These are phyloP conservation scores for Hypoxylon lienhwacheense DNA, from an alignment of 495 filamentous ascomycete genomes.

Conservation along the genomic window DNA sequence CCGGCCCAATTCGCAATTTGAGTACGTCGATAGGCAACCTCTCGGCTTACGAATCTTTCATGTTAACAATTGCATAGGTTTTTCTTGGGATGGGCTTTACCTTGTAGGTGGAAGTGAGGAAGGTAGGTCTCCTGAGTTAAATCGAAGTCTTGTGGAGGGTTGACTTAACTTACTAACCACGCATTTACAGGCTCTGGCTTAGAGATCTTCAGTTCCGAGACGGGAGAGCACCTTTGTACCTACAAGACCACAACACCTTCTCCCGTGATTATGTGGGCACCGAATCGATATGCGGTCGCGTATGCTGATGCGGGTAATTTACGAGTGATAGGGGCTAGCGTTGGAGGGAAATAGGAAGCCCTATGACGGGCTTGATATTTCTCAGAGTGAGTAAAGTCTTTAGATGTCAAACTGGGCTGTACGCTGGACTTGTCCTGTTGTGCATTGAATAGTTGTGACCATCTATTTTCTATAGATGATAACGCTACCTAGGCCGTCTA, in stretches of 20 bases:
- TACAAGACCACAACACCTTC: slow-evolving; percentile 67
- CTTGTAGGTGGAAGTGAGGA: slow-evolving; percentile 85
- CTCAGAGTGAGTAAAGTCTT: background rate
- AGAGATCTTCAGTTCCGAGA: slow-evolving; percentile 81
- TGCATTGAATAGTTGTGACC: too few species aligned
- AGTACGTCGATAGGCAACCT: slow-evolving; percentile 46
- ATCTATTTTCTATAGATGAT: too few species aligned
- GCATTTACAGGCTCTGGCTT: slow-evolving; percentile 53
- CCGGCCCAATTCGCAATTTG: slow-evolving; percentile 79
- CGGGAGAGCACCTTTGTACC: slow-evolving; percentile 80
- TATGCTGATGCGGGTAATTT: slow-evolving; percentile 81
- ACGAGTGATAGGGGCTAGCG: slow-evolving; percentile 72
- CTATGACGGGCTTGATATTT: background rate
- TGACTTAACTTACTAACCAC: slow-evolving; percentile 16
- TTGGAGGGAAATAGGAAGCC: slow-evolving; percentile 44
- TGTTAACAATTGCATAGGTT: slow-evolving; percentile 47
- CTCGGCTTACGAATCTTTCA: background rate
- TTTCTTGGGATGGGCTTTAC: slow-evolving; percentile 89
- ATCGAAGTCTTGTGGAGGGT: slow-evolving; percentile 17
- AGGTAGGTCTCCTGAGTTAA: slow-evolving; percentile 51
- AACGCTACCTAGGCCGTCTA: too few species aligned
- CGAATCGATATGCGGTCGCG: slow-evolving; percentile 82
- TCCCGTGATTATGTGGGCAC: slow-evolving; percentile 85
- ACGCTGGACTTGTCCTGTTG: too few species aligned
- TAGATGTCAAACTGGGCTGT: too few species aligned